phyloP scores from a whole-genome alignment of 2,329 filamentous ascomycete species.

The Hypoxylon sp. region DNA sequence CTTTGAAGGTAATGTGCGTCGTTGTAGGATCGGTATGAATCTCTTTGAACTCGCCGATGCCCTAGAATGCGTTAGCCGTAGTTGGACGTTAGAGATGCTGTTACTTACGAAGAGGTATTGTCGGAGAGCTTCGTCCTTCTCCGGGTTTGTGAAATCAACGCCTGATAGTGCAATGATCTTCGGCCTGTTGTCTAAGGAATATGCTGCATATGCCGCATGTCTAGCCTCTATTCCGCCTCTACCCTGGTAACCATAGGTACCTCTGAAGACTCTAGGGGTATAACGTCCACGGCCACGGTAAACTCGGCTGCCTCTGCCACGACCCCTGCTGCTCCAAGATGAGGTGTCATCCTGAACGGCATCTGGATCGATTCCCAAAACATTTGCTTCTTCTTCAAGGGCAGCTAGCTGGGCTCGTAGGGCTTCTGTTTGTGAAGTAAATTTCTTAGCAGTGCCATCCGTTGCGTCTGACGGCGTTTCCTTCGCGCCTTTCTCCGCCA shows the following conservation, averaged over 20 bases:
- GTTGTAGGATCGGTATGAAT: slow-evolving; percentile 64
- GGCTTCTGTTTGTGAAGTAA: slow-evolving; percentile 69
- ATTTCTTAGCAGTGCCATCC: slow-evolving; percentile 51
- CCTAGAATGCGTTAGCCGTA: slow-evolving; percentile 60
- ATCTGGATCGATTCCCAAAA: slow-evolving; percentile 76
- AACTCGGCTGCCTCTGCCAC: slow-evolving; percentile 59
- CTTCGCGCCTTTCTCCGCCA: slow-evolving; percentile 67
- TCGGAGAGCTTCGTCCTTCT: slow-evolving; percentile 77
- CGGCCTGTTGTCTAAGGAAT: slow-evolving; percentile 82
- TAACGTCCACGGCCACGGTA: slow-evolving; percentile 57
- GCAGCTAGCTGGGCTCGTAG: slow-evolving; percentile 80
- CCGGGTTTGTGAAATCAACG: slow-evolving; percentile 72
- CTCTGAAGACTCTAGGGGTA: slow-evolving; percentile 57
- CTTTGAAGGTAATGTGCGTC: slow-evolving; percentile 74
- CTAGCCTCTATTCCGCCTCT: slow-evolving; percentile 56
- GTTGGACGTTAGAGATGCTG: slow-evolving; percentile 2
- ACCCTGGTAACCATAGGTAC: slow-evolving; percentile 64
- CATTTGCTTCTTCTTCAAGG: slow-evolving; percentile 80
- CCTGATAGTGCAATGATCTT: slow-evolving; percentile 76
- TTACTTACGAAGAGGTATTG: slow-evolving; percentile 77
- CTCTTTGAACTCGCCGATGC: slow-evolving; percentile 73
- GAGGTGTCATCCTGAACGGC: slow-evolving; percentile 61
- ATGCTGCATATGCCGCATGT: slow-evolving; percentile 70
- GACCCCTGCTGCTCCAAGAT: slow-evolving; percentile 56
- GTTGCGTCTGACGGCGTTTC: slow-evolving; percentile 46